Conservation (phyloP, 164 flowering plant species). For the Magnolia officinalis region DNA sequence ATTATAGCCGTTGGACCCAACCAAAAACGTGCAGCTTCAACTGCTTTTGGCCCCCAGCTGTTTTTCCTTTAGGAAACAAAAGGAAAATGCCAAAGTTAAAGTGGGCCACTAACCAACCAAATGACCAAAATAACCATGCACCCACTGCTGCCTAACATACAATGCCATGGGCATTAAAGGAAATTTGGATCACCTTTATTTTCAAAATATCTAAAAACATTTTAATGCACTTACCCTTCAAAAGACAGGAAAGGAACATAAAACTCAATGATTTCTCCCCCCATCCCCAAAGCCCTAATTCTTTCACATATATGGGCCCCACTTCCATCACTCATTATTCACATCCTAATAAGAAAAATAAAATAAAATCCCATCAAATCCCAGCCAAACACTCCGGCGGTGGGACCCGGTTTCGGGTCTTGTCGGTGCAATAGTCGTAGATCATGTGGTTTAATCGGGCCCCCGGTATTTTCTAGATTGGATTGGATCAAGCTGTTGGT, state of each 20-base stretch:
- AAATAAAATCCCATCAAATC: background rate
- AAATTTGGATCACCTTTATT: no score
- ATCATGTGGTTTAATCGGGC: slow-evolving; percentile 22
- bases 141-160: no score
- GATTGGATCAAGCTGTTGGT: slow-evolving; percentile 11
- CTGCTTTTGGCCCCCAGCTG: no score
- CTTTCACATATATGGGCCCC: background rate
- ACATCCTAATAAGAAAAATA: background rate
- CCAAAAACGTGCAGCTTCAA: no score
- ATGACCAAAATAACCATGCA: no score
- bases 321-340: background rate
- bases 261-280: background rate
- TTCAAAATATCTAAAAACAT: no score
- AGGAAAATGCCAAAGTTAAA: no score
- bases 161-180: no score
- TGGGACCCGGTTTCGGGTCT: slow-evolving; percentile 9
- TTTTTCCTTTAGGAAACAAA: no score
- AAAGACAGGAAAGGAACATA: background rate
- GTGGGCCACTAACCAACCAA: no score
- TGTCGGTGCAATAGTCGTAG: slow-evolving; percentile 26
- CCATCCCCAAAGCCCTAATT: background rate
- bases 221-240: no score
- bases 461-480: slow-evolving; percentile 19
- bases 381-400: slow-evolving; percentile 22
- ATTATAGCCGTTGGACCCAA: no score